A percentile compares a stretch with the other conserved stretches of the same genome.
Evolutionary conservation across 1,139 yeast genomes (phyloP).

Genomic region (Yamadazyma triangularis): DNA sequence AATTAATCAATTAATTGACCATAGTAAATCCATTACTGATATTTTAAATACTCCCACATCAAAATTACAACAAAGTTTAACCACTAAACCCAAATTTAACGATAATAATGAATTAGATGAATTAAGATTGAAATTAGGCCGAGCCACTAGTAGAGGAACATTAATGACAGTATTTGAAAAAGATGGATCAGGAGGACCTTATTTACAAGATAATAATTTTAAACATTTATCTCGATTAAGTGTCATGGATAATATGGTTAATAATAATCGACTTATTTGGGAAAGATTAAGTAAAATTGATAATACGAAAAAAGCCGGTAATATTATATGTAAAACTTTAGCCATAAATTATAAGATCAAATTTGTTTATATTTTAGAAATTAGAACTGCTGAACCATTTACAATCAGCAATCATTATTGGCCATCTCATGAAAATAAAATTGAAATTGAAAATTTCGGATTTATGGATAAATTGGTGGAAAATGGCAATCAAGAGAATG

Average conservation of each 20-base stretch:
- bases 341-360: conserved; percentile 36
- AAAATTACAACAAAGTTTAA: conserved; percentile 8
- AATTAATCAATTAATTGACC: conserved; percentile 28
- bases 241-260: conserved; percentile 14
- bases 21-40: conserved; percentile 41
- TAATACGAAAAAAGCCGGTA: conserved; percentile 42
- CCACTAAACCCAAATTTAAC: conserved; percentile 7
- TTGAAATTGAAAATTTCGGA: conserved; percentile 42
- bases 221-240: conserved; percentile 30
- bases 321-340: conserved; percentile 35
- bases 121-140: conserved; percentile 37
- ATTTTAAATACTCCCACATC: conserved; percentile 34
- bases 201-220: conserved; percentile 43
- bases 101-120: conserved; percentile 21
- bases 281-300: conserved; percentile 36
- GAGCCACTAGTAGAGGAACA: conserved; percentile 47
- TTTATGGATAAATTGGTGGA: conserved; percentile 31
- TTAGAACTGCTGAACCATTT: conserved; percentile 46
- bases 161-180: conserved; percentile 47
- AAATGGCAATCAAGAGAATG: conserved; percentile 17
- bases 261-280: conserved; percentile 24
- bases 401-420: conserved; percentile 35
- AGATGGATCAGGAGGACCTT: conserved; percentile 61
- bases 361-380: conserved; percentile 54
- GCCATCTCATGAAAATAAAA: conserved; percentile 33